Base-by-base conservation (phyloP, 257 asterid species). In the Scutellaria minor region DNA sequence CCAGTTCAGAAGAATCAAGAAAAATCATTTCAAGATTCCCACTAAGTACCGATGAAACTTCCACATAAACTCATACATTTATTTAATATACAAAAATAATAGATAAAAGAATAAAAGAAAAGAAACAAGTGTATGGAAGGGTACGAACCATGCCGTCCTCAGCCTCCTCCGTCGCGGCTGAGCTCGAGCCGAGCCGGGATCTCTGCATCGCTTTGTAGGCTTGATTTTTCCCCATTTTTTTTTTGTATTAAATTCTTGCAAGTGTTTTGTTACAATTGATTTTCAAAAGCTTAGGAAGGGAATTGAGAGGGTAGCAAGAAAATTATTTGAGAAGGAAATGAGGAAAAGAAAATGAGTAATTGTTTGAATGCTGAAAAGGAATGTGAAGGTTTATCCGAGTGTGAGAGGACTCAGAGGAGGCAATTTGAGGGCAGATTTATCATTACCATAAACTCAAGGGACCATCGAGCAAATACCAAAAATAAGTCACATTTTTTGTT, bases 71-170 rank as follows among this genome's bases (percentile, higher is more conserved):
- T 18, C n/a, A 66, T 51, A 7, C 48, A 58, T 1, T 27, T 13
- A 55, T 56, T 55, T 48, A 63, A 18, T 6, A 7, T 12, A 4
- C 42, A 20, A 20, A 5, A 22, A 18, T 5, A 62, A 56, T 12
- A 15, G 8, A 47, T 44, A 37, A 37, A 3, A 40, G 62, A 61
- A 27, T 72, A 85, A 18, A 18, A 24, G 27, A 24, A 24, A 24
- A 24, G 27, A 24, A 24, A 24, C 2, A 24, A 24, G 27, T 24
- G 27, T 81, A 83, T 78, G 93, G 76, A 89, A 89, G 79, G 87
- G 88, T 79, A 87, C 97, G 75, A 84, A 91, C 96, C 97, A 91
- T 86, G 83, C 97, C 97, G 68, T 91, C 97, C 66, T 91, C 91
- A 84, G 81, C 84, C 78, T 89, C 97, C 1, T 91, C 95, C 7